Evolutionary conservation across 176 grass and related monocot species (phyloP).

Genomic region (Microstegium vimineum): DNA sequence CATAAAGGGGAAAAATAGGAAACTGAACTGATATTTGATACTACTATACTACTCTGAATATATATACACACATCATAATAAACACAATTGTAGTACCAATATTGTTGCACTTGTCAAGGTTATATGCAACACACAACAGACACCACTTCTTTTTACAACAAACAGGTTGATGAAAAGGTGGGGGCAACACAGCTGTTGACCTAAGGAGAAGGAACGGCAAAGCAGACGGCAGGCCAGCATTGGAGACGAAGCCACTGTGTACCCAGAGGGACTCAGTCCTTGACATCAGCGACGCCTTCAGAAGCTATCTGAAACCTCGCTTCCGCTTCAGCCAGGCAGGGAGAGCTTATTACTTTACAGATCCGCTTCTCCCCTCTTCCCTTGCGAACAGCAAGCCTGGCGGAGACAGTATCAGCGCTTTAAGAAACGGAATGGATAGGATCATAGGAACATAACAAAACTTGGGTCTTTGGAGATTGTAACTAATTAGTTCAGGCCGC

Average conservation of each 20-base stretch:
- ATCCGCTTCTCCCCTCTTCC: constrained; percentile 85
- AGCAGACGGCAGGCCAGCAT: not conserved
- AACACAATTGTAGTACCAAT: too few species aligned
- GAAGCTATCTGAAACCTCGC: constrained; percentile 70
- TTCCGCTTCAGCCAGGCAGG: constrained; percentile 80
- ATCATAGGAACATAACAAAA: not conserved
- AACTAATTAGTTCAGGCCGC: not conserved
- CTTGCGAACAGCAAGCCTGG: constrained; percentile 84
- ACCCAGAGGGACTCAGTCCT: constrained; percentile 43
- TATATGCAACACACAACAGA: too few species aligned
- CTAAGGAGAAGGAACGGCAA: not conserved
- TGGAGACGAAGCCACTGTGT: not conserved
- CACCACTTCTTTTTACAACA: too few species aligned
- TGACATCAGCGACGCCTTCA: constrained; percentile 70
- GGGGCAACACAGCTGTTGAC: not conserved
- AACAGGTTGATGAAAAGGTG: too few species aligned
- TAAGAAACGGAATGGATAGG: not conserved
- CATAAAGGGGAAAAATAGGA: too few species aligned
- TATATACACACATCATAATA: too few species aligned
- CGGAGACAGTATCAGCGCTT: not conserved
- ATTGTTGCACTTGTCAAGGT: too few species aligned
- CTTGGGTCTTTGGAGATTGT: constrained; percentile 23
- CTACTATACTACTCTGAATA: too few species aligned
- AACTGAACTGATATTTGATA: too few species aligned
- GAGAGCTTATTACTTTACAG: constrained; percentile 88